phyloP scores from a whole-genome alignment of 1,139 yeast genomes.

The Hanseniaspora uvarum region DNA sequence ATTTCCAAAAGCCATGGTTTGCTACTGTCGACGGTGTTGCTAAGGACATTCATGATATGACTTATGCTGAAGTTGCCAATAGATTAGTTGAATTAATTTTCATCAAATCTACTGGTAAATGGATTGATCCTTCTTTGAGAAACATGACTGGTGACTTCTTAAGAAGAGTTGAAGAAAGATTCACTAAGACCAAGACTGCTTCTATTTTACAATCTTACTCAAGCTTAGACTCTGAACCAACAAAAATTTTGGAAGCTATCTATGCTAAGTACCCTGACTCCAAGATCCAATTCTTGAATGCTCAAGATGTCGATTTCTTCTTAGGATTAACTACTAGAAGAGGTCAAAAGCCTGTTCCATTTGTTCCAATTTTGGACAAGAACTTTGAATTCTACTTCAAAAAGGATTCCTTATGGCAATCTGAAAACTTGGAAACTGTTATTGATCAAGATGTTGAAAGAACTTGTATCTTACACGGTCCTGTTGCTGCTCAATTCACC shows the following conservation, averaged over 20 bases:
- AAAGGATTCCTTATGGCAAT: conserved; percentile 98
- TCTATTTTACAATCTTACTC: conserved; percentile 68
- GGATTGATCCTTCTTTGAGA: conserved; percentile 84
- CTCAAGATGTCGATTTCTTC: conserved; percentile 92
- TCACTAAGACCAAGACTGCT: conserved; percentile 46
- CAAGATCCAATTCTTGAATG: conserved; percentile 71
- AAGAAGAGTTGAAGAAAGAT: conserved; percentile 95
- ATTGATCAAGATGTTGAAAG: conserved; percentile 94
- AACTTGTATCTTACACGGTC: conserved; percentile 96
- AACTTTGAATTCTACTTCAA: conserved; percentile 92
- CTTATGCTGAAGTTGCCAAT: conserved; percentile 80
- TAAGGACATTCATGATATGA: conserved; percentile 85
- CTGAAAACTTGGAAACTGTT: conserved; percentile 92
- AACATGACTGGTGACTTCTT: conserved; percentile 78
- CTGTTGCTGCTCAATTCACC: conserved; percentile 93
- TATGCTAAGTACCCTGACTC: conserved; percentile 64
- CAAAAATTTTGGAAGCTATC: conserved; percentile 47
- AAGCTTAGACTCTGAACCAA: conserved; percentile 56
- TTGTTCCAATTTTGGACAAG: conserved; percentile 88
- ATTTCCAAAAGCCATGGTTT: conserved; percentile 97
- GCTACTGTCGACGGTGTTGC: conserved; percentile 59
- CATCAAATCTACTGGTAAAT: conserved; percentile 65
- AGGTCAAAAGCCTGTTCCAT: conserved; percentile 92
- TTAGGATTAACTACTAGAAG: conserved; percentile 76
- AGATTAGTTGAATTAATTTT: conserved; percentile 84